Base-by-base conservation (phyloP, 805 yeast species). In the Wickerhamomyces bisporus region DNA sequence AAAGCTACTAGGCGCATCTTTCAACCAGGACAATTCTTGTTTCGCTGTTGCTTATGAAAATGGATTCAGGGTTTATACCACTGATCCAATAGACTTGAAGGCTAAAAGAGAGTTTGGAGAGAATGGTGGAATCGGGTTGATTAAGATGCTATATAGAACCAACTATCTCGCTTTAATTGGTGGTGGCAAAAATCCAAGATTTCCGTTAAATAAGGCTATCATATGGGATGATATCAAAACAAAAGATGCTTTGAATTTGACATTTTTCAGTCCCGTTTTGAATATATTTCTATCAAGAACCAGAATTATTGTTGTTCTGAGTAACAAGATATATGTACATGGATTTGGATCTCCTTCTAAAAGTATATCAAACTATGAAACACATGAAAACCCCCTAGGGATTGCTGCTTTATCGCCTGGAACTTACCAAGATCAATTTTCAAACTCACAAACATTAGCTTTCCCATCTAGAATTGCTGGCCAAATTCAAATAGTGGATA, bases 161-260 rank as follows among this genome's bases (percentile, higher is more conserved):
- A 91, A 91, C 62, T 89, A 88, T 56, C 70, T 91, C 37, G 96
- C 91, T 1, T 62, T 93, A 30, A 86, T 88, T 0, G 96, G 97
- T 1, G 96, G 96, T 14, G 96, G 96, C 2, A 70, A 73, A 44
- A 72, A 71, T 41, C 96, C 96, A 17, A 71, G 76, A 43, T 86
- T 77, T 52, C 84, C 96, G 1, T 70, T 76, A 48, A 86, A 86
- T 62, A 85, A 84, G 57, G 74, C 88, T 27, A 72, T 87, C 26
- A 80, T 91, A 14, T 93, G 96, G 96, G 97, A 91, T 61, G 98
- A 91, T 57, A 60, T 86, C 43, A 85, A 86, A 60, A 73, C 81
- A 45, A 79, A 79, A 47, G 79, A 80, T 21, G 82, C 89, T 4
- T 66, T 86, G 15, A 72, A 73, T 26, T 62, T 93, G 42, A 93